phyloP scores from a whole-genome alignment of 1,284 basidiomycete species.

The Cerrena zonata region DNA sequence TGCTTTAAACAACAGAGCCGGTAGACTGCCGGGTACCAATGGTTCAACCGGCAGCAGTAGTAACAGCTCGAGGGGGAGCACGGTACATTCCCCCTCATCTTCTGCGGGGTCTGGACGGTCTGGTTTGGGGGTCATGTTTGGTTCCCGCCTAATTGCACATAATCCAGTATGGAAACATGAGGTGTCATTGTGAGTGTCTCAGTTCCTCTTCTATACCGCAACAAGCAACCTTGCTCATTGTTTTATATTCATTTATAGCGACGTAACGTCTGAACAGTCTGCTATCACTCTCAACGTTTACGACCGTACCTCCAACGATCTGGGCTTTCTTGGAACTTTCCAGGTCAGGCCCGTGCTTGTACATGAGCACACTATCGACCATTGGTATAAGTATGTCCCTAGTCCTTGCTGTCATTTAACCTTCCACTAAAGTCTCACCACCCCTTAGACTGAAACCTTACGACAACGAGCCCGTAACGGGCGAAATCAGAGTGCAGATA shows the following conservation, averaged over 20 bases:
- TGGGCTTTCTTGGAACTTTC: conserved; percentile 86
- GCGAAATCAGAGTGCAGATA: conserved; percentile 92
- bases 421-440: neutral
- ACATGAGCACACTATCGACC: conserved; percentile 91
- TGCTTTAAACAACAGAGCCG: conserved; percentile 58
- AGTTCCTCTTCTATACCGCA: conserved; percentile 5
- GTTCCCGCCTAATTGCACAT: conserved; percentile 56
- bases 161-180: conserved; percentile 99
- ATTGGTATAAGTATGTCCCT: conserved; percentile 84
- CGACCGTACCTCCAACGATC: conserved; percentile 77
- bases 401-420: neutral
- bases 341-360: conserved; percentile 87
- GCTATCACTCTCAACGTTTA: conserved; percentile 87
- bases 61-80: conserved; percentile 21
- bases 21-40: conserved; percentile 34
- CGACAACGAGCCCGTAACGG: conserved; percentile 78
- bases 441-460: conserved; percentile 62
- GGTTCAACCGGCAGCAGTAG: conserved; percentile 20
- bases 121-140: conserved; percentile 40
- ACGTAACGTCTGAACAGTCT: conserved; percentile 90
- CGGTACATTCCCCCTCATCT: conserved; percentile 32
- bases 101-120: conserved; percentile 33
- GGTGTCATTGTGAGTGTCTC: conserved; percentile 81
- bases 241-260: conserved; percentile 46
- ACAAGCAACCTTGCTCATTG: neutral